A percentile compares a stretch with the other conserved stretches of the same genome.
Conservation (phyloP, 345 rosid genomes). For the Melaleuca quinquenervia region DNA sequence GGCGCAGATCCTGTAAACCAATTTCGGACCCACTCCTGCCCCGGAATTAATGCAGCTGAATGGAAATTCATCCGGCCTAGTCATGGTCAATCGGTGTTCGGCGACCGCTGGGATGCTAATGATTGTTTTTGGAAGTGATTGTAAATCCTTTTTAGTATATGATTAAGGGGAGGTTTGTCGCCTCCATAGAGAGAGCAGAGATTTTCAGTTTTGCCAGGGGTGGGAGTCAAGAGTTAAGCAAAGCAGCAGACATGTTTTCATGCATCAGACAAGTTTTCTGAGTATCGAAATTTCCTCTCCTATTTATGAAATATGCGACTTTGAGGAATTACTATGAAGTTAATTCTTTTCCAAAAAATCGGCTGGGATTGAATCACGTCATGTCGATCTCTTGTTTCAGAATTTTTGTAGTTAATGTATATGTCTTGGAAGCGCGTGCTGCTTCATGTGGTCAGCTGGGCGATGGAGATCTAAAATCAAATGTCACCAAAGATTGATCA, state of each 20-base stretch:
- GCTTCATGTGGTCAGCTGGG: too few relatives aligned
- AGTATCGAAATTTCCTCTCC: not conserved
- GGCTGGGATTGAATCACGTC: not conserved
- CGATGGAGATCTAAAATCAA: too few relatives aligned
- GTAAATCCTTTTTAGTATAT: not conserved
- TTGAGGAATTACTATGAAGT: not conserved
- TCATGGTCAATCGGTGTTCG: not conserved
- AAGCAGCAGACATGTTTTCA: too few relatives aligned
- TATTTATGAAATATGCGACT: not conserved
- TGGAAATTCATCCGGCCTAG: not conserved
- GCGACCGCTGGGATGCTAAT: not conserved
- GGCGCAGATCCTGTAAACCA: slow-evolving; percentile 56
- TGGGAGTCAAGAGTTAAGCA: not conserved
- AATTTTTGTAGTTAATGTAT: too few relatives aligned
- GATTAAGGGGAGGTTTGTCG: not conserved
- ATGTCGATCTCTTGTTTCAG: not conserved
- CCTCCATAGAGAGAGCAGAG: not conserved
- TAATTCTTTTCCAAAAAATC: not conserved
- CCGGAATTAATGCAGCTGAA: not conserved
- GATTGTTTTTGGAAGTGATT: not conserved
- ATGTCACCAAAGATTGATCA: too few relatives aligned
- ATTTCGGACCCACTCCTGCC: rapidly evolving
- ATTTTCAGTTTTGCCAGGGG: not conserved
- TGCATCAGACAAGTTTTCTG: not conserved
- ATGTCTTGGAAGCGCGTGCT: too few relatives aligned